Conservation (phyloP, 345 rosid species). For the Combretum micranthum region DNA sequence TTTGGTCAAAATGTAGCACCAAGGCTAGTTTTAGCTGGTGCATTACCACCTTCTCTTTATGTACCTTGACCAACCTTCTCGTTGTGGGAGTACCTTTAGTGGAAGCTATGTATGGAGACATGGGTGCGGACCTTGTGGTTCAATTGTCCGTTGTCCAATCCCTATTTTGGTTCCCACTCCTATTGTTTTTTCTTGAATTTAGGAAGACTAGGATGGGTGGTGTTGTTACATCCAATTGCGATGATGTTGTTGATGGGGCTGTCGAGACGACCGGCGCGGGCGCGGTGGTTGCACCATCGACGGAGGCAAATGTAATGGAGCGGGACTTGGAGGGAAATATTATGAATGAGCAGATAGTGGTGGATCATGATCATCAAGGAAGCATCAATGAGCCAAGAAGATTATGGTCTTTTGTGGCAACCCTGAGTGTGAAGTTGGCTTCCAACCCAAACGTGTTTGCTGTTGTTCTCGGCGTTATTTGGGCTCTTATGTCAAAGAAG, state of each 20-base stretch:
- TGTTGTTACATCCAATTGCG: neutral
- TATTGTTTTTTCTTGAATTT: constrained; percentile 59
- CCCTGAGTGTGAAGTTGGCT: constrained; percentile 32
- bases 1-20: constrained; percentile 60
- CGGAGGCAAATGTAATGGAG: neutral
- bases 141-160: constrained; percentile 70
- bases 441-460: constrained; percentile 39
- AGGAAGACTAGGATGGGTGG: constrained; percentile 25
- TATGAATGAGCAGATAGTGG: neutral
- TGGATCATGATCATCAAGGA: no score
- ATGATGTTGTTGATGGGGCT: neutral
- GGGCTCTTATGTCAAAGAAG: constrained; percentile 42
- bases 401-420: constrained; percentile 38
- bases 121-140: constrained; percentile 65
- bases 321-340: neutral
- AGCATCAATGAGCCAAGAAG: constrained; percentile 1
- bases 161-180: constrained; percentile 61
- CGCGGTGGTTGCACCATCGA: neutral
- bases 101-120: constrained; percentile 68
- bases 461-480: constrained; percentile 27
- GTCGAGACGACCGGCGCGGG: neutral
- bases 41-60: constrained; percentile 70
- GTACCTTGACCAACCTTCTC: constrained; percentile 63
- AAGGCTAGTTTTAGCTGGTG: constrained; percentile 77
- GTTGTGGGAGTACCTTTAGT: constrained; percentile 75